Evolutionary conservation across 768 basidiomycete species (phyloP), one percentile per base, ranked within the genome.

Genomic region (Psilocybe sp.): DNA sequence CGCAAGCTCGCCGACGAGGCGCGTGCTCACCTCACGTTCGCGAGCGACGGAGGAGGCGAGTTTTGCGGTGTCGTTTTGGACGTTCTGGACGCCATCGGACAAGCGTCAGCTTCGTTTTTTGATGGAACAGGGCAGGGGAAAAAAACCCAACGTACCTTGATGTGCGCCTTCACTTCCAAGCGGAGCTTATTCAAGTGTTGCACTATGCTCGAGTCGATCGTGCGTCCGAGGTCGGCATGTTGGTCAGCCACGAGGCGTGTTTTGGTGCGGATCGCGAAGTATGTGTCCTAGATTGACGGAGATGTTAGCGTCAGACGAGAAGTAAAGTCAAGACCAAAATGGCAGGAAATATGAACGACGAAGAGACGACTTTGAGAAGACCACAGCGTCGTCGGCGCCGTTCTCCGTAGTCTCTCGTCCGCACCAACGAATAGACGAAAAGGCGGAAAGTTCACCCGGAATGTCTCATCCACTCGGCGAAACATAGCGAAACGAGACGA

Each of bases 141-240:
- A 18, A 10, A 44, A 10, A 20, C 10, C 19, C 15, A 15, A 60
- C 69, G 2, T 38, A 89, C 92, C 81, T 91, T 94, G 66, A 99
- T 89, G 68, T 99, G 97, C 2, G 95, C 96, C 71, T 98, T 98
- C 67, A 99, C 93, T 69, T 99, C 97, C 1, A 83, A 75, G 28
- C 87, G 74, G n/a, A 98, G 79, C 69, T 98, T 98, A 69, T 97
- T 89, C 8, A 99, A 79, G 65, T 98, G 97, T 66, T 98, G 94
- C 1, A 99, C 96, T 62, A 98, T 98, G 4, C 93, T 96, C 31
- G 87, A 89, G 58, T 99, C 95, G 62, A 99, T 89, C 5, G 97
- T 98, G 31, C 93, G 84, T 2, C 95, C 96, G 8, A 99, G 82
- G 62, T 94, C 96, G 10, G 95, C 92, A 62, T 98, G 95, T 47